Evolutionary conservation across 2,329 filamentous ascomycete species (phyloP).

Genomic region (Botrytis medusae): DNA sequence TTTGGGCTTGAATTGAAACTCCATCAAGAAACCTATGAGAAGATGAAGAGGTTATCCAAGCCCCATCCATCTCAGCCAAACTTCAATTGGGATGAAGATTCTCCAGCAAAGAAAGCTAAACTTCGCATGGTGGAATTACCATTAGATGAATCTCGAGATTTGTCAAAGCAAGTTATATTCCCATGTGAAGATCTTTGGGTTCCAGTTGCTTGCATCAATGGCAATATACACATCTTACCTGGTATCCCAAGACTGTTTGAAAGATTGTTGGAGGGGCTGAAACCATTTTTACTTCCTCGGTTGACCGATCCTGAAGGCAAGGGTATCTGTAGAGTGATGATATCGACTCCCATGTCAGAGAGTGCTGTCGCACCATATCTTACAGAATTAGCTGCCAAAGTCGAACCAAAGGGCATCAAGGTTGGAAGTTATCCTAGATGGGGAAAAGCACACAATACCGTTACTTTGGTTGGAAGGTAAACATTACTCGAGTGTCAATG

Average conservation of each 20-base stretch:
- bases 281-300: constrained; percentile 67
- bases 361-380: constrained; percentile 82
- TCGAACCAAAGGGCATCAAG: constrained; percentile 77
- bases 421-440: constrained; percentile 94
- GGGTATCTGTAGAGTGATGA: constrained; percentile 73
- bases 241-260: constrained; percentile 85
- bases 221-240: constrained; percentile 89
- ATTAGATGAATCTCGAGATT: constrained; percentile 63
- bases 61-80: constrained; percentile 69
- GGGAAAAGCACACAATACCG: constrained; percentile 84
- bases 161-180: constrained; percentile 75
- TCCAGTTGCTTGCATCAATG: constrained; percentile 83
- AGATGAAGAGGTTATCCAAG: constrained; percentile 81
- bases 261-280: constrained; percentile 72
- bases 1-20: constrained; percentile 75
- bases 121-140: constrained; percentile 89
- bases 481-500: constrained; percentile 27
- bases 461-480: constrained; percentile 75
- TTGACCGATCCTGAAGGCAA: constrained; percentile 78
- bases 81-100: constrained; percentile 84
- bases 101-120: constrained; percentile 74
- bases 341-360: constrained; percentile 86
- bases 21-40: constrained; percentile 72
- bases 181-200: constrained; percentile 84
- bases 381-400: constrained; percentile 72